Percentiles rank a stretch among this genome's conserved stretches.
Evolutionary conservation across 2,329 filamentous ascomycete genomes (phyloP).

Genomic region (Erysiphe neolycopersici): DNA sequence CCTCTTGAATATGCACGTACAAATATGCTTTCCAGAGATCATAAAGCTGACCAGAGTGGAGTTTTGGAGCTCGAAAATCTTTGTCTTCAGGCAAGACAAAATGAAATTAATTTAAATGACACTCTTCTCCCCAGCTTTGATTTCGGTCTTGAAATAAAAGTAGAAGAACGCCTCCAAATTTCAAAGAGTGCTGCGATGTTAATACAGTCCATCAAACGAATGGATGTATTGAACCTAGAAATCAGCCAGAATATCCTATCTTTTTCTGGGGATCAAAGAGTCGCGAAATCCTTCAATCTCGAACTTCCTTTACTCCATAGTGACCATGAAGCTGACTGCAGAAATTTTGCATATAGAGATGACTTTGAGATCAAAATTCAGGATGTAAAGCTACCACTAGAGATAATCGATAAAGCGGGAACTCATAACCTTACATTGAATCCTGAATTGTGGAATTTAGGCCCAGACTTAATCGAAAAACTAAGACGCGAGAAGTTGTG

Average conservation of each 20-base stretch:
- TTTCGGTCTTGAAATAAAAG: conserved; percentile 2
- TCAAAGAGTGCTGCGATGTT: conserved; percentile 7
- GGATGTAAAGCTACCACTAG: conserved; percentile 11
- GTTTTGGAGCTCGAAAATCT: conserved; percentile 4
- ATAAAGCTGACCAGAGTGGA: conserved; percentile 4
- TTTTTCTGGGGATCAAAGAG: neutral
- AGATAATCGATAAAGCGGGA: conserved; percentile 8
- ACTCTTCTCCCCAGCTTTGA: conserved; percentile 5
- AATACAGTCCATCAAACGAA: conserved; percentile 4
- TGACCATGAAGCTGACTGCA: conserved; percentile 10
- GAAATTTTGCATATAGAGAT: conserved; percentile 7
- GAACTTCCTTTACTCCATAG: conserved; percentile 11
- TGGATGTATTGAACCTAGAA: conserved; percentile 2
- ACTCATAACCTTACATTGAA: conserved; percentile 9
- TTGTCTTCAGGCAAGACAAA: neutral
- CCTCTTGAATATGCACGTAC: conserved; percentile 11
- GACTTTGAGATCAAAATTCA: conserved; percentile 8
- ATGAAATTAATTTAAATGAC: conserved; percentile 1
- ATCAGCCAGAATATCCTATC: conserved; percentile 1
- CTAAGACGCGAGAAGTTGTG: conserved; percentile 9
- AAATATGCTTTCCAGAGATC: conserved; percentile 8
- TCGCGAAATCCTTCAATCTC: conserved; percentile 2
- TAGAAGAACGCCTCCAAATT: conserved; percentile 8
- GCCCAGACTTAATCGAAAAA: conserved; percentile 4
- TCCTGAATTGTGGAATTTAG: conserved; percentile 4